These are phyloP conservation scores for Cryptococcus sp. DNA, from an alignment of 1,284 basidiomycete genomes.

Conservation along the genomic window DNA sequence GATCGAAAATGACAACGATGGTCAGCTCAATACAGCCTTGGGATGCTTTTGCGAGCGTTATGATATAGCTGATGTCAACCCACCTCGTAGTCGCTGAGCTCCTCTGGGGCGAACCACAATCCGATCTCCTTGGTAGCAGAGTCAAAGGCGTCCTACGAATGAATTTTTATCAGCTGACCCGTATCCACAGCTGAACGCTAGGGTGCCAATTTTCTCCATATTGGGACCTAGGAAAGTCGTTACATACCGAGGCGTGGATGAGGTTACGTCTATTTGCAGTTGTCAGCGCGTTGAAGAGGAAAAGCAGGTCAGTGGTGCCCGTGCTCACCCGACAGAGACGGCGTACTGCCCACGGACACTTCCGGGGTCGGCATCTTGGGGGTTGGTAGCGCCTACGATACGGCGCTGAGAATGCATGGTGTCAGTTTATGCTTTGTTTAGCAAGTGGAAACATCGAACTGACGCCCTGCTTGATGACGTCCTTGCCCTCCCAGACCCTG, in stretches of 20 bases:
- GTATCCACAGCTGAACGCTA: background rate
- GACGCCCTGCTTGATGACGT: constrained; percentile 49
- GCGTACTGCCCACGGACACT: constrained; percentile 49
- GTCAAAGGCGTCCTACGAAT: constrained; percentile 52
- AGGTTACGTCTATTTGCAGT: constrained; percentile 49
- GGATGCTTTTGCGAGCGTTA: too few relatives aligned
- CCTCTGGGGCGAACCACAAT: constrained; percentile 55
- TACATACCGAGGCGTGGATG: constrained; percentile 53
- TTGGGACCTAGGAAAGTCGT: background rate
- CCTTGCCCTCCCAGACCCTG: constrained; percentile 50
- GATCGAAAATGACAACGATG: background rate
- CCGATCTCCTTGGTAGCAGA: constrained; percentile 57
- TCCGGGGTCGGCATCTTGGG: constrained; percentile 44
- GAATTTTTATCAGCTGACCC: background rate
- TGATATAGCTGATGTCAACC: background rate
- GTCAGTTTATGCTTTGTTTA: background rate
- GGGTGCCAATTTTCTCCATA: too few relatives aligned
- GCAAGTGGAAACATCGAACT: constrained; percentile 8
- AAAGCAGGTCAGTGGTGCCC: background rate
- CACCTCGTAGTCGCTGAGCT: constrained; percentile 53
- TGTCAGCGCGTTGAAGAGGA: background rate
- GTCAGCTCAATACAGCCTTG: background rate
- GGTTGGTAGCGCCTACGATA: constrained; percentile 52
- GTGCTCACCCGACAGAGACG: constrained; percentile 44
- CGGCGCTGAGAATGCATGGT: constrained; percentile 29